These are phyloP conservation scores for Beta lomatogona DNA, from an alignment of 179 eudicot genomes.

Conservation along the genomic window DNA sequence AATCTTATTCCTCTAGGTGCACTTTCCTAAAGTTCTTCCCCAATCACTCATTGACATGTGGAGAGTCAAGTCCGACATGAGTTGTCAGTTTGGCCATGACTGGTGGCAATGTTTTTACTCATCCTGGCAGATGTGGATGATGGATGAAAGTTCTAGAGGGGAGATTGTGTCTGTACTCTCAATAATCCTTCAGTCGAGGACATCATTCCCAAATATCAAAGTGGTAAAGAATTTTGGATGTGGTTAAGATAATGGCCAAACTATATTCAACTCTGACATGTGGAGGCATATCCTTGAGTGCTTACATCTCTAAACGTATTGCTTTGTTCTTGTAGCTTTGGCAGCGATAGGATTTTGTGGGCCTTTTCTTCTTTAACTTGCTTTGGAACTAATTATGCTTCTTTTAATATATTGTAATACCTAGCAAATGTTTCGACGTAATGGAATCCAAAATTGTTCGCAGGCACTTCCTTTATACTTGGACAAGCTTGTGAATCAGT, in stretches of 20 bases:
- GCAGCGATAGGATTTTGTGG: not conserved
- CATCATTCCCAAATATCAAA: not conserved
- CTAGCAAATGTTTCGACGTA: not conserved
- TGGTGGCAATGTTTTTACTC: not conserved
- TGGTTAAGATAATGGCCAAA: not conserved
- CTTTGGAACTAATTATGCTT: not conserved
- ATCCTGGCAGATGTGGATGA: not conserved
- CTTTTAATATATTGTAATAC: not conserved
- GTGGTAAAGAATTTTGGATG: not conserved
- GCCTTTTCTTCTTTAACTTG: not conserved
- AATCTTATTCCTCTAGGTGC: not conserved
- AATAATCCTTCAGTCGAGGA: not conserved
- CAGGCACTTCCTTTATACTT: conserved; percentile 70
- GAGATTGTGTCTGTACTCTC: not conserved
- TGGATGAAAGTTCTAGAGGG: not conserved
- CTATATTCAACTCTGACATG: not conserved
- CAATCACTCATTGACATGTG: not conserved
- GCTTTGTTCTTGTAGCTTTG: not conserved
- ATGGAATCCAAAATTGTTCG: not conserved
- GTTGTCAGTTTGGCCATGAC: no score
- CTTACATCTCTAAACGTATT: not conserved
- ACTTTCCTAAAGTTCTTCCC: not conserved
- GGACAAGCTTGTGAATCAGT: conserved; percentile 52
- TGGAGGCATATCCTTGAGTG: not conserved
- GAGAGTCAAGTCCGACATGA: not conserved